Evolutionary conservation across 768 basidiomycete species (phyloP).

Genomic region (Panellus pusillus): DNA sequence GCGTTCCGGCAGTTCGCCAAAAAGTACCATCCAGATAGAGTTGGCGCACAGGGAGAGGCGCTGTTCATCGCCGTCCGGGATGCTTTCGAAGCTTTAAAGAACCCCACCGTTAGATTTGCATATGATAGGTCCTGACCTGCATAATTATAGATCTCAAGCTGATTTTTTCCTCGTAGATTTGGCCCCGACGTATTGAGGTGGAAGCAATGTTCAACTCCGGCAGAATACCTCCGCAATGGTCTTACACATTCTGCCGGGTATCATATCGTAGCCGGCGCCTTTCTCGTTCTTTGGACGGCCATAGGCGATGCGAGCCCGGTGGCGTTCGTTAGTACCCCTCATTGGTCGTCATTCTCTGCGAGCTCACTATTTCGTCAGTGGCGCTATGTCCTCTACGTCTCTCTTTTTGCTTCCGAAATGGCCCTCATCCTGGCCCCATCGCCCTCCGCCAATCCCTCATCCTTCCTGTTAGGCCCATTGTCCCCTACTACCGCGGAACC

Average conservation of each 20-base stretch:
- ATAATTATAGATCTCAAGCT: not conserved
- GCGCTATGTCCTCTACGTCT: constrained; percentile 74
- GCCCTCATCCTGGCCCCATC: constrained; percentile 63
- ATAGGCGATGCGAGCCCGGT: constrained; percentile 42
- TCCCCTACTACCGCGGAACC: constrained; percentile 19
- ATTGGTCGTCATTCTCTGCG: constrained; percentile 1
- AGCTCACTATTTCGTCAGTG: constrained; percentile 47
- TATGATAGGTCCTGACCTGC: constrained; percentile 61
- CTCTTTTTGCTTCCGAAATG: constrained; percentile 62
- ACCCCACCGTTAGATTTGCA: constrained; percentile 77
- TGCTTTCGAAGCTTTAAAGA: constrained; percentile 76
- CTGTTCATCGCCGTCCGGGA: constrained; percentile 71
- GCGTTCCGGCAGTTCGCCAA: constrained; percentile 78
- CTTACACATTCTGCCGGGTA: constrained; percentile 41
- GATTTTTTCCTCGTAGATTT: constrained; percentile 42
- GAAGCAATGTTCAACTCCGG: constrained; percentile 36
- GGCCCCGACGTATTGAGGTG: constrained; percentile 62
- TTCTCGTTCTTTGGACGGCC: constrained; percentile 62
- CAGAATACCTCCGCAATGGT: no score
- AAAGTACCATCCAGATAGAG: constrained; percentile 75
- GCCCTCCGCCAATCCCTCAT: constrained; percentile 29
- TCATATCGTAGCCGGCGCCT: constrained; percentile 59
- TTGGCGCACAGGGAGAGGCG: constrained; percentile 53
- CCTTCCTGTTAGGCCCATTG: constrained; percentile 25
- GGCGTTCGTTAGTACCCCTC: constrained; percentile 57